A percentile compares a stretch with the other conserved stretches of the same genome.
These are phyloP conservation scores for Apiotrichum akiyoshidainum DNA, from an alignment of 1,284 basidiomycete species.

Conservation along the genomic window DNA sequence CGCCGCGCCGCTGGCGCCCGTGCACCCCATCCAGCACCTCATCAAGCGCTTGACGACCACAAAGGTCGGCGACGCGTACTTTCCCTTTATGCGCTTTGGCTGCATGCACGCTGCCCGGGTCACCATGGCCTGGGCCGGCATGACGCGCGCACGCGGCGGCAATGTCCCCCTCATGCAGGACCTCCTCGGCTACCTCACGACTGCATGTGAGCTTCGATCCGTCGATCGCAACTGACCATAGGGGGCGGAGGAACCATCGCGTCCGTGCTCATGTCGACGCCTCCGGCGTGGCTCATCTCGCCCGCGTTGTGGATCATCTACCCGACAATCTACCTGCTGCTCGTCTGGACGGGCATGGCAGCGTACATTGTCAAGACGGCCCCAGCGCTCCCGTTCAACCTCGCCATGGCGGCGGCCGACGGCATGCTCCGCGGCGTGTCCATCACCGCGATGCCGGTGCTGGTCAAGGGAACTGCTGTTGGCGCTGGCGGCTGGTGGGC, in stretches of 20 bases:
- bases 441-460: conserved; percentile 18
- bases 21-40: conserved; percentile 23
- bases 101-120: conserved; percentile 41
- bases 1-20: conserved; percentile 12
- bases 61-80: conserved; percentile 33
- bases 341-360: conserved; percentile 32
- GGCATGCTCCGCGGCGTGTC: conserved; percentile 35
- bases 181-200: conserved; percentile 39
- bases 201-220: conserved; percentile 37
- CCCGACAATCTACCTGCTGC: conserved; percentile 28
- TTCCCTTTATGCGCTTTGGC: conserved; percentile 35
- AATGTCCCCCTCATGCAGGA: conserved; percentile 33
- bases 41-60: conserved; percentile 32
- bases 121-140: conserved; percentile 33
- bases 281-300: conserved; percentile 44
- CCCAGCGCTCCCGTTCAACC: conserved; percentile 33
- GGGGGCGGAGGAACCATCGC: conserved; percentile 45
- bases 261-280: conserved; percentile 35
- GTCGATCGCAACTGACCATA: conserved; percentile 30
- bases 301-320: conserved; percentile 43
- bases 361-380: conserved; percentile 23
- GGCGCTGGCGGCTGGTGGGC: conserved; percentile 24
- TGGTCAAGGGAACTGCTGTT: background rate
- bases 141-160: conserved; percentile 26
- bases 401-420: conserved; percentile 32